Evolutionary conservation across 148 eudicot genomes (phyloP).

Genomic region (Persicaria tinctoria): DNA sequence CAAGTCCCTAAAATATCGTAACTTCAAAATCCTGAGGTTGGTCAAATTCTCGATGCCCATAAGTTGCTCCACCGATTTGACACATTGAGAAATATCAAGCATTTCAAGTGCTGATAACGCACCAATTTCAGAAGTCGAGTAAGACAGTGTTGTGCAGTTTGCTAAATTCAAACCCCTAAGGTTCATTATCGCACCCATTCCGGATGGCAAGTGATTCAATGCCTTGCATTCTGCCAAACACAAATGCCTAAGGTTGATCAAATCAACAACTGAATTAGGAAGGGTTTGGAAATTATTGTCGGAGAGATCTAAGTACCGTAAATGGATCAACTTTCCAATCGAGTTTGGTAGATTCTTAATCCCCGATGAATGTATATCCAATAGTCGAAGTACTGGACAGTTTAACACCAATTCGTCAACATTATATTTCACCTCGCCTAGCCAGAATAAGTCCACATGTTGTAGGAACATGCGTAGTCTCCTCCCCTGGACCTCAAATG

Average conservation of each 20-base stretch:
- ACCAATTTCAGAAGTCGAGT: conserved; percentile 15
- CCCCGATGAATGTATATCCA: conserved; percentile 7
- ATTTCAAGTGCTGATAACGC: too few relatives aligned
- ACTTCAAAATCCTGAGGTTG: neutral
- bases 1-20: neutral
- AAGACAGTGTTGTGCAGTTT: neutral
- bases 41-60: neutral
- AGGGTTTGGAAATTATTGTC: neutral
- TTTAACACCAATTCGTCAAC: neutral
- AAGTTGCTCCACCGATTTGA: neutral
- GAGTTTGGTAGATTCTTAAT: conserved; percentile 14
- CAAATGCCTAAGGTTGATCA: neutral
- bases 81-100: neutral
- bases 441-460: too few relatives aligned
- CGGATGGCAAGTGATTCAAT: neutral
- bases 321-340: conserved; percentile 12
- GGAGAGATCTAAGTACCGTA: conserved; percentile 15
- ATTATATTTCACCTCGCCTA: too few relatives aligned
- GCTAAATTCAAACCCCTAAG: conserved; percentile 13
- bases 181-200: neutral
- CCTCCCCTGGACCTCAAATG: too few relatives aligned
- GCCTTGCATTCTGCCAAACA: neutral
- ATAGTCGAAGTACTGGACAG: conserved; percentile 12
- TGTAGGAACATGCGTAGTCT: too few relatives aligned
- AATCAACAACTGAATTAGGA: neutral